A percentile compares a stretch with the other conserved stretches of the same genome.
phyloP scores from a whole-genome alignment of 2,329 filamentous ascomycete species.

The Colletotrichum sp. region DNA sequence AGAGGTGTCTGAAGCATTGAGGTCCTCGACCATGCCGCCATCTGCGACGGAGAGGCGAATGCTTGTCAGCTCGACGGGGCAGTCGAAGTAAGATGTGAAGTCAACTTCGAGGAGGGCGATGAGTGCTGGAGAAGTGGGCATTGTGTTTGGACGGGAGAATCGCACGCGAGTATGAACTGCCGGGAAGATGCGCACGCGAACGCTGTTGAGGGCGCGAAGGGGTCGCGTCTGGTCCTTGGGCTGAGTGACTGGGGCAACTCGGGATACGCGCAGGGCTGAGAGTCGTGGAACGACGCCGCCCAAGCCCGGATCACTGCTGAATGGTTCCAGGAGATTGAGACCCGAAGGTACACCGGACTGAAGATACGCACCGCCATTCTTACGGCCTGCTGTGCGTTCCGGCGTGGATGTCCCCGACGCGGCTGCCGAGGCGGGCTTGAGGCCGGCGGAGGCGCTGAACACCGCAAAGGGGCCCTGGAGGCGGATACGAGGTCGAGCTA shows the following conservation, averaged over 20 bases:
- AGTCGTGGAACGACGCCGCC: constrained; percentile 68
- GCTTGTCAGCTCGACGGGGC: constrained; percentile 65
- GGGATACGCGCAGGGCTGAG: constrained; percentile 76
- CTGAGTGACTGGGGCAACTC: constrained; percentile 72
- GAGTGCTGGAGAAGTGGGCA: constrained; percentile 63
- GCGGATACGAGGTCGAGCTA: constrained; percentile 65
- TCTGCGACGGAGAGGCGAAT: constrained; percentile 63
- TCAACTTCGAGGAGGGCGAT: constrained; percentile 77
- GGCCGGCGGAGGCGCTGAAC: constrained; percentile 66
- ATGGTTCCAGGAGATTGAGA: constrained; percentile 79
- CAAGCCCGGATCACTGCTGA: constrained; percentile 69
- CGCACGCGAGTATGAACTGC: constrained; percentile 75
- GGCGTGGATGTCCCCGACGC: constrained; percentile 27
- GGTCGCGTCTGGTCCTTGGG: constrained; percentile 66
- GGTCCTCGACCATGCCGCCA: constrained; percentile 64
- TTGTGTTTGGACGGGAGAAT: constrained; percentile 68
- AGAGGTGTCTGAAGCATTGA: constrained; percentile 50
- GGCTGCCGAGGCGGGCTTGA: constrained; percentile 56
- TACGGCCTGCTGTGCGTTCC: constrained; percentile 18
- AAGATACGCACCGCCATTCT: constrained; percentile 65
- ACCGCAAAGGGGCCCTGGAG: constrained; percentile 71
- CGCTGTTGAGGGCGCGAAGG: constrained; percentile 66
- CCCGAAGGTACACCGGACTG: constrained; percentile 72
- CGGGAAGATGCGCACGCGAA: constrained; percentile 69
- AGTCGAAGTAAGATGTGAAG: constrained; percentile 73